Base-by-base conservation (phyloP, 768 basidiomycete species). In the Pulveroboletus sp. region DNA sequence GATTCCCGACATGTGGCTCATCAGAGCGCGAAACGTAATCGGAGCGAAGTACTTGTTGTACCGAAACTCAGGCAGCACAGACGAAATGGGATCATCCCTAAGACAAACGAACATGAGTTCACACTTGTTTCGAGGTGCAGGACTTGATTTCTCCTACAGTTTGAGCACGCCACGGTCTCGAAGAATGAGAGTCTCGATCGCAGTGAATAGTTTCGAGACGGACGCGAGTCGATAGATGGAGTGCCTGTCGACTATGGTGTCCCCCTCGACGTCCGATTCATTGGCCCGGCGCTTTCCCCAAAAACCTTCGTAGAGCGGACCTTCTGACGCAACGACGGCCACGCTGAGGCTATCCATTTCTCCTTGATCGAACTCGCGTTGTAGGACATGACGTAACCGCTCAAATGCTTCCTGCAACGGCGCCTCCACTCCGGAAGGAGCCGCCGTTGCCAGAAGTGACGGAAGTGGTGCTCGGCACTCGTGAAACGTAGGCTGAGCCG, bases 181-280 rank as follows among this genome's bases (percentile, higher is more conserved):
- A 21, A 81, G 63, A 10, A 81, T 70, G 36, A 77, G 57, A 0
- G 74, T 76, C 55, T 81, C 76, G 5, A 79, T 54, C 0, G 71
- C 70, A 4, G 73, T 70, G 55, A 80, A 78, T 50, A 80, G 62
- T 61, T 81, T 82, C 6, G 75, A 72, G 47, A 78, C 71, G 36
- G 75, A 78, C 2, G 78, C 78, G 24, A 80, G 65, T 26, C 81
- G 69, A 54, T 80, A 81, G 43, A 78, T 70, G 0, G 77, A 74
- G 56, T 79, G 58, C 44, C 70, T 66, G n/a, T 72, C 62, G 1
- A 74, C 69, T 0, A 57, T 60, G 5, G 56, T 55, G 9, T 50
- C 51, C 6, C 57, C 44, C 15, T 51, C 50, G 2, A 43, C 36
- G n/a, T 53, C 56, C 3, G 70, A 66, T 55, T 76, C 77, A 49